Evolutionary conservation across 805 yeast genomes (phyloP), one percentile per base, ranked within the genome.

Genomic region (Metschnikowia borealis): DNA sequence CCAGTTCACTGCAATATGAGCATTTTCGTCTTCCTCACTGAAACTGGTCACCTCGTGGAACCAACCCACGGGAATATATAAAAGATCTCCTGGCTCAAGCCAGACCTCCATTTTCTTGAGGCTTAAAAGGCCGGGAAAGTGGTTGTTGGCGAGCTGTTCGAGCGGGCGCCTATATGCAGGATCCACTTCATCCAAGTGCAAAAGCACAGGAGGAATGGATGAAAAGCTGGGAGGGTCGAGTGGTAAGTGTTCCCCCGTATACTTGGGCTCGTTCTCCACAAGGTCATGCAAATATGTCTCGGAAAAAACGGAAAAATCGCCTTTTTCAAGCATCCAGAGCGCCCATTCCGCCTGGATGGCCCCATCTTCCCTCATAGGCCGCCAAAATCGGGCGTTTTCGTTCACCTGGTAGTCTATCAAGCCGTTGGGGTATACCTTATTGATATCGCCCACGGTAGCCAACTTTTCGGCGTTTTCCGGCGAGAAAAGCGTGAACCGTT

Each of bases 61-160:
- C 91, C 91, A 86, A 2, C 92, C 90, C 1, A 87, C 78, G 0
- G 92, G 92, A 23, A 86, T 62, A 60, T 79, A 86, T 20, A 86
- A 63, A 83, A 84, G 80, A 44, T 85, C 82, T 0, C 89, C 89
- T 0, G 84, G 82, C 29, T 74, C 60, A 26, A 86, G 55, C 61
- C 76, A 69, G 1, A 82, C 81, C 15, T 74, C 69, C 14, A 75
- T 60, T 42, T 73, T 70, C 17, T 69, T 64, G 1, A 81, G 69
- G 0, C 65, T 53, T 38, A 73, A 60, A 46, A 83, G 70, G 1
- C 73, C 70, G 0, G 87, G 86, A 65, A 78, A 85, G 31, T 70
- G 62, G 4, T 54, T 47, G n/a, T 68, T 54, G 1, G 80, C 76
- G 42, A 73, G 64, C 1, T 56, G 46, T n/a, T 57, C 50, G 44